Conservation (phyloP, 148 eudicot genomes). For the Vaccinium myrtillus region DNA sequence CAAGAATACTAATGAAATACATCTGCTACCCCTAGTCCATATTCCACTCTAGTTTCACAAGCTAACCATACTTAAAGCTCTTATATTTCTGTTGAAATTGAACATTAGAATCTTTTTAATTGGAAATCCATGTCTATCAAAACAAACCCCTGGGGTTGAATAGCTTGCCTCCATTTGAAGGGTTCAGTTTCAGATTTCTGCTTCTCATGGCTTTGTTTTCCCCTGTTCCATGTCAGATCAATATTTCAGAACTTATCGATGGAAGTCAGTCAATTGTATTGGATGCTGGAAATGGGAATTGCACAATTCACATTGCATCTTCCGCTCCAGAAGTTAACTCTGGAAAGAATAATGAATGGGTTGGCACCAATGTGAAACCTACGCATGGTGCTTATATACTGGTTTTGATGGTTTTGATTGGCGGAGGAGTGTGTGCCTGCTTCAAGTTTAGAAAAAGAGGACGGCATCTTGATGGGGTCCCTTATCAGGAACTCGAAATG, state of each 20-base stretch:
- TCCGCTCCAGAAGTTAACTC: background rate
- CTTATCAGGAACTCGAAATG: slow-evolving; percentile 41
- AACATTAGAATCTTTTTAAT: too few species aligned
- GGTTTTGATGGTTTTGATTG: slow-evolving; percentile 9
- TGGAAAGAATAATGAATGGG: background rate
- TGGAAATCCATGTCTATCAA: background rate
- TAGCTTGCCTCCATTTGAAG: background rate
- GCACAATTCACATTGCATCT: slow-evolving; percentile 21
- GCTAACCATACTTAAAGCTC: background rate
- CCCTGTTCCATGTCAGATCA: slow-evolving; percentile 22
- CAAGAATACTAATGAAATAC: background rate
- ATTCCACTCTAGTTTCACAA: background rate
- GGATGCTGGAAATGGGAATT: slow-evolving; percentile 22
- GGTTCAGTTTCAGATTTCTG: slow-evolving; percentile 2
- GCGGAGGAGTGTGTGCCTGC: slow-evolving; percentile 26
- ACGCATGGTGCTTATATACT: slow-evolving; percentile 26
- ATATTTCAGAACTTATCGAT: slow-evolving; percentile 14
- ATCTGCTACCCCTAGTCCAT: background rate
- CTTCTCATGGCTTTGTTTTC: background rate
- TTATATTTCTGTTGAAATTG: background rate
- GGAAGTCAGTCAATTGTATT: slow-evolving; percentile 23
- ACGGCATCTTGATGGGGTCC: slow-evolving; percentile 33
- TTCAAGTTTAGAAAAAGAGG: slow-evolving; percentile 16
- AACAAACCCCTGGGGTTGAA: background rate
- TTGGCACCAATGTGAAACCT: slow-evolving; percentile 19